Evolutionary conservation across 768 basidiomycete genomes (phyloP), one percentile per base, ranked within the genome.

Genomic region (Russula lepida): DNA sequence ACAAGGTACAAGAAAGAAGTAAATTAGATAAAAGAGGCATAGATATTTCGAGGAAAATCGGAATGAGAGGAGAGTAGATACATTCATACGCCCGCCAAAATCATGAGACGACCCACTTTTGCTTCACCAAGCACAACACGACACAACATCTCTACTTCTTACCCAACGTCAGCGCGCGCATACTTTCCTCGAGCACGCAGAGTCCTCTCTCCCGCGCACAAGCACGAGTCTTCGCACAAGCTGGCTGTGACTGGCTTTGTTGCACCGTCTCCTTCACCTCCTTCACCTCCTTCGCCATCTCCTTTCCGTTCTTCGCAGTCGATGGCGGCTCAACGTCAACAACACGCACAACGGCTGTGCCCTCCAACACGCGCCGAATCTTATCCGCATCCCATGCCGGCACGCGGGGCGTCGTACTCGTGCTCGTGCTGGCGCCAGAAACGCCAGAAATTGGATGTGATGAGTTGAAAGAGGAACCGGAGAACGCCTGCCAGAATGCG

Each of bases 401-500:
- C 49, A 33, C 48, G 47, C 41, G 52, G 12, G 21, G 33, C 25
- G 3, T 19, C 25, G 48, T 35, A 25, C 23, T 23, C 23, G 60
- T 3, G 37, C 57, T 19, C 25, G 48, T 35, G 32, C 23, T 23
- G 19, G 60, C 2, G 37, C 57, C 39, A 0, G 15, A 13, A 4
- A 23, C 25, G 33, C 19, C 28, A 30, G 54, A 23, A 2, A 27
- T 28, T 0, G 55, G 6, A 37, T 56, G 17, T 35, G 52, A 48
- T 23, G 47, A 64, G 4, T 58, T 57, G 15, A 66, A 70, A 19
- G 71, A 60, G 0, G 69, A 63, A 0, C 71, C 46, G 9, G 69
- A 68, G 73, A 94, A 94, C 17, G 92, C 92, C 64, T 92, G 90
- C 88, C 91, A 89, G 75, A 94, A 93, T 47, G 91, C 89, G 23